A percentile compares a stretch with the other conserved stretches of the same genome.
These are phyloP conservation scores for Lodderomyces parapsilosis DNA, from an alignment of 1,139 yeast species.

Conservation along the genomic window DNA sequence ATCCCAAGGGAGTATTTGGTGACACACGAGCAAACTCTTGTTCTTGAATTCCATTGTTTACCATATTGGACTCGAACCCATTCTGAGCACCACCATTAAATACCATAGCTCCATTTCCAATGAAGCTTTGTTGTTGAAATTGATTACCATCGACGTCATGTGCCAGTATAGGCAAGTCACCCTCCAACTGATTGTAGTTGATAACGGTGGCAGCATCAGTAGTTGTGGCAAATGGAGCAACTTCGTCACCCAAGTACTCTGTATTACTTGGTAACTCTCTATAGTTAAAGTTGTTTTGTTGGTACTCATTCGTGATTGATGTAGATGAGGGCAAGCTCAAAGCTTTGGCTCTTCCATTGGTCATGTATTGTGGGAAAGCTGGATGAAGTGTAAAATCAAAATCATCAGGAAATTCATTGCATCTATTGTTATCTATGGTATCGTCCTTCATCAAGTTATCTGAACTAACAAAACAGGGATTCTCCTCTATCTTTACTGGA, in stretches of 20 bases:
- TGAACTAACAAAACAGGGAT: not conserved
- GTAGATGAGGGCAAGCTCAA: slow-evolving; percentile 1
- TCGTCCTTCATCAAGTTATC: not conserved
- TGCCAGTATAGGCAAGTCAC: not conserved
- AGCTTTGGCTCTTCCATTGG: not conserved
- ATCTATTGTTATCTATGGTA: not conserved
- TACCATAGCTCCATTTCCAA: not conserved
- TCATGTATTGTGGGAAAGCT: slow-evolving; percentile 4
- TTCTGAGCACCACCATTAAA: not conserved
- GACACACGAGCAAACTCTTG: not conserved
- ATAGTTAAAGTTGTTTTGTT: not conserved
- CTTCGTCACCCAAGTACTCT: not conserved
- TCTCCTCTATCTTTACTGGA: not conserved
- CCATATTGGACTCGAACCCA: not conserved
- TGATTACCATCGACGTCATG: not conserved
- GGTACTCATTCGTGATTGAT: not conserved
- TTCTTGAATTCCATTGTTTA: slow-evolving; percentile 1
- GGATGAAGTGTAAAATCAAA: slow-evolving; percentile 31
- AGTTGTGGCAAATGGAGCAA: not conserved
- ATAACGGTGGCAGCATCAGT: not conserved
- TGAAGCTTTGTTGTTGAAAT: not conserved
- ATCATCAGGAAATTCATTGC: slow-evolving; percentile 24
- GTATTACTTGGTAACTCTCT: slow-evolving; percentile 5
- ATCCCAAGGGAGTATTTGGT: slow-evolving; percentile 8
- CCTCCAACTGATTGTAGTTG: slow-evolving; percentile 3